Percentiles rank a stretch among this genome's conserved stretches.
Evolutionary conservation across 495 filamentous ascomycete genomes (phyloP).

Genomic region (Penicillium coffeae): DNA sequence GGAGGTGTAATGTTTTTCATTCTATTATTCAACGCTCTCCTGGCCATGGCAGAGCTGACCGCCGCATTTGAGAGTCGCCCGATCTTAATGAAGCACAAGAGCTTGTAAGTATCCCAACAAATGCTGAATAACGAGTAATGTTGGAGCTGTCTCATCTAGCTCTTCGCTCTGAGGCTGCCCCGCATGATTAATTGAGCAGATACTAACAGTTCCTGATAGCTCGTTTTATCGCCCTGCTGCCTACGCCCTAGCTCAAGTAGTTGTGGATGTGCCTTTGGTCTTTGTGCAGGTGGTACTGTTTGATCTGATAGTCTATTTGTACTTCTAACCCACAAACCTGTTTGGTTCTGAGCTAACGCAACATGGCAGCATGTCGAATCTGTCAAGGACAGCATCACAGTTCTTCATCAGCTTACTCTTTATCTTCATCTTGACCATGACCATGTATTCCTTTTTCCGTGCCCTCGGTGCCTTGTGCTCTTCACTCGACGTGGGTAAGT

Average conservation of each 20-base stretch:
- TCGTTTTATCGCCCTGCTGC: constrained; percentile 82
- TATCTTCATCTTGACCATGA: constrained; percentile 59
- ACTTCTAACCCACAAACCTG: neutral
- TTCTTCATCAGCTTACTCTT: constrained; percentile 79
- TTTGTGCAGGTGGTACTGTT: constrained; percentile 69
- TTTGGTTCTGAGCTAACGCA: neutral
- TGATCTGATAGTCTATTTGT: constrained; percentile 72
- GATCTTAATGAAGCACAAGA: constrained; percentile 79
- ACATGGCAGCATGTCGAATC: constrained; percentile 56
- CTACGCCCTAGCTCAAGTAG: constrained; percentile 70
- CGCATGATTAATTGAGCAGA: no score
- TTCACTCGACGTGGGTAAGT: constrained; percentile 55
- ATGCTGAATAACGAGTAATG: neutral
- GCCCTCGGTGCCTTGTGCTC: constrained; percentile 61
- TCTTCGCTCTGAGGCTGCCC: no score
- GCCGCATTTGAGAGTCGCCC: constrained; percentile 65
- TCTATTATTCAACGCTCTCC: constrained; percentile 74
- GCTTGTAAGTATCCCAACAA: constrained; percentile 47
- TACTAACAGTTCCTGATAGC: constrained; percentile 14
- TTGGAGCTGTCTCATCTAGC: no score
- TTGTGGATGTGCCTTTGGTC: constrained; percentile 71
- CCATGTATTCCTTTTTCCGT: constrained; percentile 77
- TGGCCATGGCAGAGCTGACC: constrained; percentile 73
- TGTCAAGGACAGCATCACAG: constrained; percentile 65
- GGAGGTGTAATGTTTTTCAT: constrained; percentile 68